Evolutionary conservation across 2,329 filamentous ascomycete species (phyloP), one percentile per base, ranked within the genome.

Genomic region (Aspergillus cejpii): DNA sequence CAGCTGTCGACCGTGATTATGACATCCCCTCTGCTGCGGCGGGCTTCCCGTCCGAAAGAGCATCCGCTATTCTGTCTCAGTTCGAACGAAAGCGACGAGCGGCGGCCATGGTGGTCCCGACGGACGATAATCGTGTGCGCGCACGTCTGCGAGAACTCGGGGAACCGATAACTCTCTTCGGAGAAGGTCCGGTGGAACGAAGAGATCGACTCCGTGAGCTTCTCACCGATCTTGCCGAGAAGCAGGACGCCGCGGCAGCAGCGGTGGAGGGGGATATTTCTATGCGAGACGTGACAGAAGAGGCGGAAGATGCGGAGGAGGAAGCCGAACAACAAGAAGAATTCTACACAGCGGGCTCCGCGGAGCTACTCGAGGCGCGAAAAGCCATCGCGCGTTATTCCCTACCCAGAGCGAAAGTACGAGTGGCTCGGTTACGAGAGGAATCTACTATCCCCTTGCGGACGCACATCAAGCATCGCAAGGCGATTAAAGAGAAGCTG

Each of bases 161-260:
- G n/a, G 86, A 98, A 62, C 92, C 92, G 8, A 82, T 97, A 44
- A 98, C 91, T 0, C 75, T 97, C 0, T 98, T 98, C 54, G 92
- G 90, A 47, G 92, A 98, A 70, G 87, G 87, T 0, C 83, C 84
- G 1, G 83, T 80, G 20, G 91, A 97, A 58, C 77, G 92, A 48
- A 79, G 94, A 71, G 90, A 95, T 61, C 81, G 92, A 52, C 68
- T 98, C 58, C 81, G 92, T 52, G 85, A 88, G 58, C 72, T 96
- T 21, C 73, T 98, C 53, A 83, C 83, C 2, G 80, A 84, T 41
- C 79, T 88, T 52, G 78, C 80, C 1, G 85, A 90, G 62, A 77
- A 79, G 52, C 72, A 72, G 39, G 71, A 70, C 12, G 74, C 59
- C 3, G 70, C 50, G 1, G 73, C 29, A 2, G 70, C 50, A 1